These are phyloP conservation scores for Fusarium miscanthi DNA, from an alignment of 2,329 filamentous ascomycete genomes.

Conservation along the genomic window DNA sequence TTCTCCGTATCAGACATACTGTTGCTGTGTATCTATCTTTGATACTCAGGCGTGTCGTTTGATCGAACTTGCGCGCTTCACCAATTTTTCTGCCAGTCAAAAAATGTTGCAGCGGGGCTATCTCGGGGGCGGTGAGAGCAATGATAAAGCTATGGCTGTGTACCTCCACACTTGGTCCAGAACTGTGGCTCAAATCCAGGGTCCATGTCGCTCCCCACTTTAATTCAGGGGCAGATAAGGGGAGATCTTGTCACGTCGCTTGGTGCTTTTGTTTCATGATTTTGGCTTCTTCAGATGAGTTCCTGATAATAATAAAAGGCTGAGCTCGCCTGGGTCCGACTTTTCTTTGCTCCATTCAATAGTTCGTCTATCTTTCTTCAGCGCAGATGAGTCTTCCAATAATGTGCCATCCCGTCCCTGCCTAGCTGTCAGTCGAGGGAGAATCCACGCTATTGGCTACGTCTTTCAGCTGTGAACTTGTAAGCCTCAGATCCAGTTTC, in stretches of 20 bases:
- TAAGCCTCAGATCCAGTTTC: conserved; percentile 26
- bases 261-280: conserved; percentile 37
- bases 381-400: conserved; percentile 22
- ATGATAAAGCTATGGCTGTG: conserved; percentile 31
- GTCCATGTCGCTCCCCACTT: conserved; percentile 35
- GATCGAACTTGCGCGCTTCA: conserved; percentile 24
- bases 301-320: conserved; percentile 1
- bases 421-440: conserved; percentile 26
- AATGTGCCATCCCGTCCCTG: conserved; percentile 21
- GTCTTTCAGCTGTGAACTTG: conserved; percentile 28
- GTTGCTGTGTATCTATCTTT: conserved; percentile 4
- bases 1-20: conserved; percentile 58
- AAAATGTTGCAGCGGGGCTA: conserved; percentile 39
- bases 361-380: not conserved
- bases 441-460: conserved; percentile 30
- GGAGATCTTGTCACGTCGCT: conserved; percentile 37
- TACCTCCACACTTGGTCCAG: not conserved
- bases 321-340: not conserved
- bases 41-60: conserved; percentile 20
- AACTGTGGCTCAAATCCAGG: conserved; percentile 41
- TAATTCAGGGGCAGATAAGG: conserved; percentile 38
- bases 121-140: conserved; percentile 34
- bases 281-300: conserved; percentile 17
- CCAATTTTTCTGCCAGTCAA: conserved; percentile 46
- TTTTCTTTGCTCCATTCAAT: conserved; percentile 10